A percentile compares a stretch with the other conserved stretches of the same genome.
These are phyloP conservation scores for Coemansia sp. DNA, from an alignment of 192 early-diverging fungal species.

Conservation along the genomic window DNA sequence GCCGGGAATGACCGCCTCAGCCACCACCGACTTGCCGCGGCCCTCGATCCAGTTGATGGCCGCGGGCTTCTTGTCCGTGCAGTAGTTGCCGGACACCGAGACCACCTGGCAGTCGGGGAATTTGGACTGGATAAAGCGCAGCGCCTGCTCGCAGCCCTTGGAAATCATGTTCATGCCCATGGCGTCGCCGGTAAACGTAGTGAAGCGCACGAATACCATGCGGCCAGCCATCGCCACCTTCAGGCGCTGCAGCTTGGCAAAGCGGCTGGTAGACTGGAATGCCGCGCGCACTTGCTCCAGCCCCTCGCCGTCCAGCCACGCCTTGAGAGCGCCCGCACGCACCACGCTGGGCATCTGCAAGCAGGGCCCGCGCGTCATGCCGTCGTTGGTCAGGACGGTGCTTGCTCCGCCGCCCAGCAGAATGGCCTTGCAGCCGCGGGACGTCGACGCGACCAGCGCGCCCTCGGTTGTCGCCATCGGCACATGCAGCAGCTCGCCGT, in stretches of 20 bases:
- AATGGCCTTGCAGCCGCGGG: slow-evolving; percentile 94
- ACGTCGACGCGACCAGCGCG: slow-evolving; percentile 82
- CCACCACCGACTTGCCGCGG: slow-evolving; percentile 88
- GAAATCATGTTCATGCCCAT: slow-evolving; percentile 99
- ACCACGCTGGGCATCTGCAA: slow-evolving; percentile 75
- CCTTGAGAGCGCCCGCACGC: slow-evolving; percentile 64
- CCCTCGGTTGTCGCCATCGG: slow-evolving; percentile 98
- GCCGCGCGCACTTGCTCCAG: slow-evolving; percentile 61
- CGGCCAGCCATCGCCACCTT: slow-evolving; percentile 83
- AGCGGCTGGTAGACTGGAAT: slow-evolving; percentile 87
- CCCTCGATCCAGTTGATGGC: slow-evolving; percentile 98
- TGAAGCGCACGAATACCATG: slow-evolving; percentile 83
- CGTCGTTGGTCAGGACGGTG: slow-evolving; percentile 76
- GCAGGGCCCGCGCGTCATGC: slow-evolving; percentile 92
- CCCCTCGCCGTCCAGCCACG: slow-evolving; percentile 72
- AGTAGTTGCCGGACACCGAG: slow-evolving; percentile 89
- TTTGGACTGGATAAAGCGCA: slow-evolving; percentile 58
- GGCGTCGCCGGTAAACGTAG: slow-evolving; percentile 89
- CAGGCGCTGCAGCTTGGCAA: slow-evolving; percentile 77
- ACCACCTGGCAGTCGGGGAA: slow-evolving; percentile 78
- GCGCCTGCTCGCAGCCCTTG: slow-evolving; percentile 85
- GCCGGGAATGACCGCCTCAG: slow-evolving; percentile 82
- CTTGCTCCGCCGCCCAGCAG: slow-evolving; percentile 79
- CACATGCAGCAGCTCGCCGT: slow-evolving; percentile 76
- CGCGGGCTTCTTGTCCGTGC: slow-evolving; percentile 94